Evolutionary conservation across 768 basidiomycete genomes (phyloP), one percentile per base, ranked within the genome.

Genomic region (Lepiota brunneoincarnata): DNA sequence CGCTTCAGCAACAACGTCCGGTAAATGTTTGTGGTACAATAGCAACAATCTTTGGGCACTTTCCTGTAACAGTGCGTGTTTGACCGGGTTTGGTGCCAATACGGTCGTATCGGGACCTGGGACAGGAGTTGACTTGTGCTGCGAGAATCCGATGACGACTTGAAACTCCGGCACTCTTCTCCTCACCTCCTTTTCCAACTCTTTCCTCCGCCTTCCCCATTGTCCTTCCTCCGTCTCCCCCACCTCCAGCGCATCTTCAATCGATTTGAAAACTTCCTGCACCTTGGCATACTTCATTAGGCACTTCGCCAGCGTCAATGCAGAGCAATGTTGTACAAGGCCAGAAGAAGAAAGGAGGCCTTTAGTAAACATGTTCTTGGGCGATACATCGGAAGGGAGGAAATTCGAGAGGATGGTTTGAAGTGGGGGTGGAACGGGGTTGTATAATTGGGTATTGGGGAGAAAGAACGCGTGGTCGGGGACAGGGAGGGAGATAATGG

Each of bases 261-360:
- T 71, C 21, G 68, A 65, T n/a, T 60, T 63, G 55, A 92, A 80
- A 1, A 70, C 59, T 1, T 69, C 64, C 4, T 82, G 58, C 0
- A 93, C 83, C 1, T 70, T 65, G 0, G 77, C 72, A 40, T 87
- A 85, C 67, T 98, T 98, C 24, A 74, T 67, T 2, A 98, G 70
- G 59, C 84, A 91, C 58, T 89, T 87, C 1, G 81, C 80, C 3
- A 98, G 75, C 0, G 86, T 83, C 4, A 93, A 72, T 0, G 92
- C 91, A 0, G 89, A 87, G 59, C 87, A 87, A 61, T 95, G 93
- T 60, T 91, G 91, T 0, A 98, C 93, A 2, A 98, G 78, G 0
- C 79, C 77, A 3, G 85, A 84, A 5, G 80, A 35, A 2, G 86
- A 82, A 57, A 89, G 83, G 1, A 98, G 73, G 0, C 93, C 93